Conservation (phyloP, 345 rosid genomes). For the Corymbia maculata region DNA sequence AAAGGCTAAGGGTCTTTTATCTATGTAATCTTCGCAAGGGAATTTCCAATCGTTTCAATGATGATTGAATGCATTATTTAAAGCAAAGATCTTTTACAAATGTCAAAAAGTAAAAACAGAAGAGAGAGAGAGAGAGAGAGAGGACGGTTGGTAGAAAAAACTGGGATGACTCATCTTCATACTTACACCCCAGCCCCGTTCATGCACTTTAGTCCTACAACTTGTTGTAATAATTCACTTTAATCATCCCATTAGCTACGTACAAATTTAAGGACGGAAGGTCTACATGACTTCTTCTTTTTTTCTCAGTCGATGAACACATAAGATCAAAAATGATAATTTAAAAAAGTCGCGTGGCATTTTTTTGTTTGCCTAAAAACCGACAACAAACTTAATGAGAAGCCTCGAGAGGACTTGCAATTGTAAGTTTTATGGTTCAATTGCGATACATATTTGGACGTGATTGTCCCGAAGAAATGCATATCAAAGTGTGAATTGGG, state of each 20-base stretch:
- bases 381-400: background rate
- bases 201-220: background rate
- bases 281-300: background rate
- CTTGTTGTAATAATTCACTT: rapidly evolving
- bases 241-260: rapidly evolving
- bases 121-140: background rate
- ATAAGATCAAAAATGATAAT: background rate
- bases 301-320: rapidly evolving
- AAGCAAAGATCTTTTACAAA: background rate
- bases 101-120: background rate
- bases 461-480: background rate
- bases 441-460: background rate
- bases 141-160: background rate
- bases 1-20: background rate
- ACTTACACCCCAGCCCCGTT: background rate
- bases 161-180: background rate
- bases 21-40: background rate
- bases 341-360: background rate
- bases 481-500: background rate
- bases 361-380: background rate
- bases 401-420: background rate
- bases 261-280: background rate
- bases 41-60: background rate
- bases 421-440: background rate
- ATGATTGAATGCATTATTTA: background rate